Base-by-base conservation (phyloP, 805 yeast species). In the Candida suzukii region DNA sequence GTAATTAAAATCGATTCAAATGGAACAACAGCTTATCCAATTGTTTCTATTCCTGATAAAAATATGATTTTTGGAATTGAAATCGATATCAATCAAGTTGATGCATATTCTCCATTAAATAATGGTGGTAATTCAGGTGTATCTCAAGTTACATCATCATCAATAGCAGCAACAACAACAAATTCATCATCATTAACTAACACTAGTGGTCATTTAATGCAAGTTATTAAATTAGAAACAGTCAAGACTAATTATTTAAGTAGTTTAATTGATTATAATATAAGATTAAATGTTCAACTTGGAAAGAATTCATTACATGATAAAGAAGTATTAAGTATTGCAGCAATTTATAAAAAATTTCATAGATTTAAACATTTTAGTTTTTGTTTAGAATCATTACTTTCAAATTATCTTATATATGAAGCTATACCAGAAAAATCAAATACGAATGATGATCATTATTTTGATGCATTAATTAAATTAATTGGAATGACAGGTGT, bases 61-160 rank as follows among this genome's bases (percentile, higher is more conserved):
- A 78, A 77, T 27, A 57, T 73, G 38, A 56, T 74, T 8, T 61
- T 71, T 40, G 76, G 79, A 5, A 53, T 73, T n/a, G 79, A 74
- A 41, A 55, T 72, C 10, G 76, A 72, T 41, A 38, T 41, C 9
- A 17, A 20, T 21, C 27, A 25, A 31, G n/a, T 38, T 20, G 30
- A 25, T 10, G 26, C 27, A 17, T 13, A 20, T n/a, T 3, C 63
- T 13, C 49, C 51, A 13, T 51, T 68, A 32, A 48, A 54, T 12
- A 63, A 11, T 20, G 8, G 19, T 19, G 19, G 32, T 24, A 9
- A 19, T 24, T 5, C 32, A 16, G 18, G 13, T 29, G 18, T n/a
- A 16, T n/a, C n/a, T n/a, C n/a, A n/a, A n/a, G 25, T 8, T 10
- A 16, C 35, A 10, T 2, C 27, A 16, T 14, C 39, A 22, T 19